Conservation (phyloP, 306 rosid genomes). For the Quercus variabilis region DNA sequence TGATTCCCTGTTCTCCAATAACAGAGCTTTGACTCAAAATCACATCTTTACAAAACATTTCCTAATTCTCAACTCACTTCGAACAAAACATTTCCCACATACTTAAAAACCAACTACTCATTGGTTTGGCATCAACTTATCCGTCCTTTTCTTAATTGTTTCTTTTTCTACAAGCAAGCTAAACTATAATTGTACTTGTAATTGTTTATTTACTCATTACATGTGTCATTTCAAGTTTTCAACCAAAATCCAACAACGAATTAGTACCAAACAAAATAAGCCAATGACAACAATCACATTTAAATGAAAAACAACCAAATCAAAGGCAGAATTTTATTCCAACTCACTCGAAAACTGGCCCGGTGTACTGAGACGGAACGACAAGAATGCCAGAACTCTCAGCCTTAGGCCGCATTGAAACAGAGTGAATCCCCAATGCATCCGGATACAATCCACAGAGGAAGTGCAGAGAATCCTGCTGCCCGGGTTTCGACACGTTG, state of each 20-base stretch:
- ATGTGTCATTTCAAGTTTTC: background rate
- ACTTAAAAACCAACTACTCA: too few species aligned
- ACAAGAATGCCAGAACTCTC: slow-evolving; percentile 30
- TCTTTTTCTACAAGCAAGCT: too few species aligned
- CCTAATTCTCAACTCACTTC: too few species aligned
- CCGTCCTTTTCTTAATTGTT: too few species aligned
- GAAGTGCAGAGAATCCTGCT: slow-evolving; percentile 57
- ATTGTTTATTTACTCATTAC: too few species aligned
- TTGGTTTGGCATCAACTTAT: too few species aligned
- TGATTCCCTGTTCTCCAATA: too few species aligned
- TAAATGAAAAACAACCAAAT: background rate
- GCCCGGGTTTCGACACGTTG: slow-evolving; percentile 60
- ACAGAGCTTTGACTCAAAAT: too few species aligned
- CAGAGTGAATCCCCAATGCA: slow-evolving; percentile 88
- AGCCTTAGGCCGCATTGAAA: slow-evolving; percentile 66
- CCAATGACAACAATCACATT: background rate
- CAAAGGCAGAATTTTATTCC: background rate
- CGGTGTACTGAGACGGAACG: slow-evolving; percentile 45
- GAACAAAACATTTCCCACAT: too few species aligned
- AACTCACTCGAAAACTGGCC: slow-evolving; percentile 74
- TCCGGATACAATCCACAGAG: slow-evolving; percentile 85
- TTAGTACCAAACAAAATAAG: background rate
- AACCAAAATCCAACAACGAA: background rate
- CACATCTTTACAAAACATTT: too few species aligned
- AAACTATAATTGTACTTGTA: too few species aligned